Evolutionary conservation across 805 yeast species (phyloP), one percentile per base, ranked within the genome.

Genomic region (Ogataea trehalophila): DNA sequence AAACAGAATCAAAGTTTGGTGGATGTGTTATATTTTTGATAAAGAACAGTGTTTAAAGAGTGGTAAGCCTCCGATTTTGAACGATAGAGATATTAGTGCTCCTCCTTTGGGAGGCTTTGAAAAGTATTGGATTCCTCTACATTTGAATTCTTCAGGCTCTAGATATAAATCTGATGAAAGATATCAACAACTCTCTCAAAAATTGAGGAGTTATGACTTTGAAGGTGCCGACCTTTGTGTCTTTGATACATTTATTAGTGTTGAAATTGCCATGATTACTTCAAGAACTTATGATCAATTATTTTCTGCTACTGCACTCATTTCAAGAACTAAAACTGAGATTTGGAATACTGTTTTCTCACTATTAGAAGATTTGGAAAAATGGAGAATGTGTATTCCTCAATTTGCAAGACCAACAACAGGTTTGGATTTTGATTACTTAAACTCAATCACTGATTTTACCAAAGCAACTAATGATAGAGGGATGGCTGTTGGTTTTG

Each of bases 1-100:
- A 2, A 57, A 60, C 4, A 68, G 79, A 20, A 59, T 75, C 22
- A 51, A 62, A 11, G 45, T 81, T 20, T 82, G 83, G 79, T 73
- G 79, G 71, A 52, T 65, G 15, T 71, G 81, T 41, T 77, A 71
- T 53, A 49, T 65, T n/a, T 47, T 68, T 15, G 86, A 81, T 53
- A 67, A 69, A 39, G 75, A 72, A 16, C 48, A 65, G 15, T 68
- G 77, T 43, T 58, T 75, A 46, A 71, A 73, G 44, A 57, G 70
- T 41, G 83, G 85, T 1, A 72, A 72, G 44, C 74, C 82, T 2
- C 76, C 83, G 0, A 55, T 72, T 33, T 64, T 79, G 35, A 67
- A 68, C 52, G 69, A 65, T 42, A 50, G 50, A 8, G 81, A 77
- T 54, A 60, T 71, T 13, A 55, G 72, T 2, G 56, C 71, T 1